Evolutionary conservation across 2,329 filamentous ascomycete species (phyloP).

Genomic region (Keithomyces neogunnii): DNA sequence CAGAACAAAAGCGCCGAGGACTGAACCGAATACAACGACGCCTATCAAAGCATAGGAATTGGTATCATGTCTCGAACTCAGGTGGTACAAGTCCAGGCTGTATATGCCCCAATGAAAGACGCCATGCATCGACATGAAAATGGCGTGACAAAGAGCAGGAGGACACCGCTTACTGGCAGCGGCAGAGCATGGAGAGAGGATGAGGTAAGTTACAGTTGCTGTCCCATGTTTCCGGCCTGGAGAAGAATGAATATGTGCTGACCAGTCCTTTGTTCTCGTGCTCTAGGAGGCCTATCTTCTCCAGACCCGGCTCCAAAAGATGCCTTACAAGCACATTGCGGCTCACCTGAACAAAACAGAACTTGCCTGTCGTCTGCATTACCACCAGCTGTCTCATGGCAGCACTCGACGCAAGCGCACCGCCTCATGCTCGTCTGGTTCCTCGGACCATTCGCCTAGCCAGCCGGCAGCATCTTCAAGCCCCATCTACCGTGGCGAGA

Average conservation of each 20-base stretch:
- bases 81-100: slow-evolving; percentile 32
- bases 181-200: slow-evolving; percentile 80
- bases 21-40: slow-evolving; percentile 11
- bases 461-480: slow-evolving; percentile 39
- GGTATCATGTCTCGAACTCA: slow-evolving; percentile 41
- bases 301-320: slow-evolving; percentile 76
- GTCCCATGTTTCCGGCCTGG: neutral
- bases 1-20: neutral
- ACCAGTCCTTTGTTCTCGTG: neutral
- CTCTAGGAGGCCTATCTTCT: slow-evolving; percentile 71
- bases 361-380: slow-evolving; percentile 78
- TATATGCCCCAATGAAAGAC: slow-evolving; percentile 45
- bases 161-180: slow-evolving; percentile 61
- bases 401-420: slow-evolving; percentile 73
- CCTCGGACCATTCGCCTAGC: slow-evolving; percentile 44
- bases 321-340: slow-evolving; percentile 87
- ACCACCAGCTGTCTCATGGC: slow-evolving; percentile 76
- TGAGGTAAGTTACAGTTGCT: slow-evolving; percentile 48
- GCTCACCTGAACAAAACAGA: slow-evolving; percentile 81
- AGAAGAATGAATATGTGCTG: neutral
- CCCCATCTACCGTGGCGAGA: slow-evolving; percentile 39
- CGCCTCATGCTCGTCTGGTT: slow-evolving; percentile 59
- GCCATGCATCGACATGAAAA: slow-evolving; percentile 49
- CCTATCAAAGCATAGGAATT: neutral
- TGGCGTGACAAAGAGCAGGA: slow-evolving; percentile 56